Percentiles rank a stretch among this genome's conserved stretches.
phyloP scores from a whole-genome alignment of 495 filamentous ascomycete species.

The Usnea hakonensis region DNA sequence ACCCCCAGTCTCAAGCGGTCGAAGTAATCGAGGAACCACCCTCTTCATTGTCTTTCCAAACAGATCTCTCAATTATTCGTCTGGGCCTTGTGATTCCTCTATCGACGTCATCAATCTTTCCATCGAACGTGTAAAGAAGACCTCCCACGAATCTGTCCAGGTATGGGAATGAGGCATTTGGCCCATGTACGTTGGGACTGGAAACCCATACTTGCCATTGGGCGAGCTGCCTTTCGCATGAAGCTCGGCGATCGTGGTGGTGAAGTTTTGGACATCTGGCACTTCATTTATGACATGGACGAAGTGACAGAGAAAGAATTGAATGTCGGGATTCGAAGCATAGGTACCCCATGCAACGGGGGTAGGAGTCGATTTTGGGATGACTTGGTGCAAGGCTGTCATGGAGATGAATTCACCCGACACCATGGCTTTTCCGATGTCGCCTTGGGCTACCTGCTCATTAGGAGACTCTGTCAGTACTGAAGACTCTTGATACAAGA shows the following conservation, averaged over 20 bases:
- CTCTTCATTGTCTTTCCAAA: slow-evolving; percentile 24
- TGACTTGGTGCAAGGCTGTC: slow-evolving; percentile 14
- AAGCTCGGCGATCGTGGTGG: slow-evolving; percentile 16
- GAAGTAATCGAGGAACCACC: slow-evolving; percentile 32
- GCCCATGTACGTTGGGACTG: slow-evolving; percentile 18
- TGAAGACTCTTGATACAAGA: not conserved
- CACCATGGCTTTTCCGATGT: slow-evolving; percentile 21
- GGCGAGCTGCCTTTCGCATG: slow-evolving; percentile 18
- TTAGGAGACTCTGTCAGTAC: not conserved
- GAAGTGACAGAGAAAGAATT: slow-evolving; percentile 25
- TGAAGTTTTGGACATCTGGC: slow-evolving; percentile 13
- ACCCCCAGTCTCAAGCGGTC: slow-evolving; percentile 29
- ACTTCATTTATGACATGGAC: slow-evolving; percentile 21
- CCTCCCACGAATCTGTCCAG: slow-evolving; percentile 23
- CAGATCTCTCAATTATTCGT: slow-evolving; percentile 27
- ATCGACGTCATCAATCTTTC: slow-evolving; percentile 16
- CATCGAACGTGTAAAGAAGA: slow-evolving; percentile 15
- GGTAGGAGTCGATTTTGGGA: slow-evolving; percentile 18
- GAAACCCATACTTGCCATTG: slow-evolving; percentile 24
- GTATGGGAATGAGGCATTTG: slow-evolving; percentile 15
- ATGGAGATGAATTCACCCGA: slow-evolving; percentile 25
- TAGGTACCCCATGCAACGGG: slow-evolving; percentile 26
- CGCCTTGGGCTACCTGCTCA: slow-evolving; percentile 12
- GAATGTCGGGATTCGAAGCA: slow-evolving; percentile 19
- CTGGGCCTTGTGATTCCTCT: slow-evolving; percentile 27